Conservation (phyloP, 2,329 filamentous ascomycete genomes). For the Colletotrichum sp. region DNA sequence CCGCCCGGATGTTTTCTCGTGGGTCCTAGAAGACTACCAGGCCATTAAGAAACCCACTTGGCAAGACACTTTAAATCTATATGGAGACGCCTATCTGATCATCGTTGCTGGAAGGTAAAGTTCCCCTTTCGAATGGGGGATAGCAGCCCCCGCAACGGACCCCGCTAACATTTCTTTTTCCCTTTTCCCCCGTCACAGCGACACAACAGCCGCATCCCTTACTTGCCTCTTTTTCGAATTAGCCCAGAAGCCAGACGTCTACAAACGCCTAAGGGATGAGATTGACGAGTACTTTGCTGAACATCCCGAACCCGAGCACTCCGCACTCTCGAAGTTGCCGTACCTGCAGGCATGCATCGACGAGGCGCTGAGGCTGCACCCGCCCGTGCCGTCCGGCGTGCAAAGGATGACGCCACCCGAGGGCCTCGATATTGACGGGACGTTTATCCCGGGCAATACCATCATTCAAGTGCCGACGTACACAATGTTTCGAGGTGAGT, state of each 20-base stretch:
- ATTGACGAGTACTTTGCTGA: conserved; percentile 23
- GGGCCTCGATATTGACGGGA: conserved; percentile 36
- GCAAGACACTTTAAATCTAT: conserved; percentile 28
- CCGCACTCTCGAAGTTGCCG: conserved; percentile 26
- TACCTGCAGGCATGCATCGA: conserved; percentile 42
- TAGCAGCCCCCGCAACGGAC: background rate
- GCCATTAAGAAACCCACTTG: conserved; percentile 14
- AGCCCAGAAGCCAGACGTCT: background rate
- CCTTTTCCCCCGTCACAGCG: background rate
- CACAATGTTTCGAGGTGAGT: conserved; percentile 26
- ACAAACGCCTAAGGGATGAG: conserved; percentile 1
- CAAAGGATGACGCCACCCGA: conserved; percentile 40
- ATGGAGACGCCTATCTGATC: conserved; percentile 33
- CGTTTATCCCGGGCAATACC: conserved; percentile 39
- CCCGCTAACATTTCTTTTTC: background rate
- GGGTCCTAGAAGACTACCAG: conserved; percentile 33
- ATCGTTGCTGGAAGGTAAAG: conserved; percentile 35
- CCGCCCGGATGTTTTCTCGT: conserved; percentile 34
- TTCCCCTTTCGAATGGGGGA: background rate
- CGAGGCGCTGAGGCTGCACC: conserved; percentile 42
- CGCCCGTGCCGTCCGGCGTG: conserved; percentile 38
- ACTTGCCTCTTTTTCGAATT: conserved; percentile 22
- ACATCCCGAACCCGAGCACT: conserved; percentile 16
- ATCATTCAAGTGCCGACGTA: conserved; percentile 35
- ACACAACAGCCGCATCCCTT: conserved; percentile 22